Base-by-base conservation (phyloP, 768 basidiomycete species). In the Mrakia blollopis region DNA sequence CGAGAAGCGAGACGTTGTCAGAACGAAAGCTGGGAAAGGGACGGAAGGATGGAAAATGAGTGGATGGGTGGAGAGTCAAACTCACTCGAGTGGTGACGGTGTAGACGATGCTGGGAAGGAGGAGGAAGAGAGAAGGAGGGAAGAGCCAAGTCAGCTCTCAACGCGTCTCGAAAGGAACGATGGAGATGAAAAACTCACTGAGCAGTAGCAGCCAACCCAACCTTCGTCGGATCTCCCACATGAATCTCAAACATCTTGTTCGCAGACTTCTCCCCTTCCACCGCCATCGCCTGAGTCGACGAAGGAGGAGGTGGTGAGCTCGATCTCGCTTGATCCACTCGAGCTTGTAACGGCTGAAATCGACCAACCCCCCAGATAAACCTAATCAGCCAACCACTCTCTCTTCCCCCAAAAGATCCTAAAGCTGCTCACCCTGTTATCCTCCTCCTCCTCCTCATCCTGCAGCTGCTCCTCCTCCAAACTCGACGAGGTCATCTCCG, bases 171-270 rank as follows among this genome's bases (percentile, higher is more conserved):
- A 3, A 5, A 2, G 32, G n/a, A 6, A 11, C 10, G 28, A 28
- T 8, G 61, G 5, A 7, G 21, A 13, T 13, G 23, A 11, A 0
- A 6, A 11, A 68, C 65, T 68, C 37, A 68, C 65, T 93, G 97
- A 60, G 90, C 89, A 76, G 92, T 90, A 68, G 98, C 92, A 1
- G 94, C 92, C 81, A 95, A 93, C n/a, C 97, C 97, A 62, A 98
- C 92, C 80, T 92, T 93, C 80, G 98, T 94, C 8, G 97, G 97
- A 83, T 99, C 97, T 73, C 93, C 92, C n/a, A 99, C 94, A 0
- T 91, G 88, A 79, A 99, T 93, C 11, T 88, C 83, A 82, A 97
- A 98, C 35, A 91, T 85, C 30, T 92, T 91, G 44, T 69, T 54
- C 63, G 76, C 74, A 37, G 67, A 41, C 28, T n/a, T 41, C 65